A percentile compares a stretch with the other conserved stretches of the same genome.
Conservation (phyloP, 441 rosid species). For the Gossypium davidsonii region DNA sequence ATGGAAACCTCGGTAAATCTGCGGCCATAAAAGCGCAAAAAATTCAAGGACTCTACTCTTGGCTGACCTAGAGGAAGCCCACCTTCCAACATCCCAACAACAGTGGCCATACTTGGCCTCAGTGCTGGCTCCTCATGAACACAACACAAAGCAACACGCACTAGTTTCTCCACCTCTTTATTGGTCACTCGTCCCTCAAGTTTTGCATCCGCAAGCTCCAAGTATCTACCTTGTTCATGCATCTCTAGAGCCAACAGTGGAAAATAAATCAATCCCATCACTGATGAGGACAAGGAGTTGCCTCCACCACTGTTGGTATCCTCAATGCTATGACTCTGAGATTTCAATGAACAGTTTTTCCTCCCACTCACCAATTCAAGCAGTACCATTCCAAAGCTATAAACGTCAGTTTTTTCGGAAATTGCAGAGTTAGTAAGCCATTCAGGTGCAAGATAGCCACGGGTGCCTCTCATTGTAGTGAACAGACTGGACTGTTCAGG, state of each 20-base stretch:
- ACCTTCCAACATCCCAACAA: conserved; percentile 83
- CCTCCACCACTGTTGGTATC: conserved; percentile 35
- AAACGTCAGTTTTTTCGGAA: conserved; percentile 81
- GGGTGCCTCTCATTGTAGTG: conserved; percentile 93
- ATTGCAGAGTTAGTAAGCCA: conserved; percentile 83
- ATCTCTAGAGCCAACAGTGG: conserved; percentile 82
- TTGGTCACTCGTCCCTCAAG: conserved; percentile 58
- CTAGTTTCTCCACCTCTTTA: conserved; percentile 58
- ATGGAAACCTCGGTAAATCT: conserved; percentile 71
- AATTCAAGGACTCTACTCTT: conserved; percentile 57
- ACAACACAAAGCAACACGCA: conserved; percentile 62
- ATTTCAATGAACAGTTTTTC: conserved; percentile 56
- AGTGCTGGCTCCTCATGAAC: conserved; percentile 66
- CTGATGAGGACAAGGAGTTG: conserved; percentile 43
- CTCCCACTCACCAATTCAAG: conserved; percentile 88
- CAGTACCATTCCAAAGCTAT: conserved; percentile 90
- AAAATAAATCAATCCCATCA: conserved; percentile 44
- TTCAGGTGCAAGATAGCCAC: conserved; percentile 97
- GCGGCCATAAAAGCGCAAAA: conserved; percentile 10
- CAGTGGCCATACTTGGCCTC: conserved; percentile 64
- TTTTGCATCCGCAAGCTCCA: conserved; percentile 70
- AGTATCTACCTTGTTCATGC: conserved; percentile 76
- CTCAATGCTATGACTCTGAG: conserved; percentile 47
- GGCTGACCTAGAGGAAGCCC: conserved; percentile 51
- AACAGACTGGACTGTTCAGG: conserved; percentile 82